Conservation (phyloP, 495 filamentous ascomycete species). For the Letharia lupina region DNA sequence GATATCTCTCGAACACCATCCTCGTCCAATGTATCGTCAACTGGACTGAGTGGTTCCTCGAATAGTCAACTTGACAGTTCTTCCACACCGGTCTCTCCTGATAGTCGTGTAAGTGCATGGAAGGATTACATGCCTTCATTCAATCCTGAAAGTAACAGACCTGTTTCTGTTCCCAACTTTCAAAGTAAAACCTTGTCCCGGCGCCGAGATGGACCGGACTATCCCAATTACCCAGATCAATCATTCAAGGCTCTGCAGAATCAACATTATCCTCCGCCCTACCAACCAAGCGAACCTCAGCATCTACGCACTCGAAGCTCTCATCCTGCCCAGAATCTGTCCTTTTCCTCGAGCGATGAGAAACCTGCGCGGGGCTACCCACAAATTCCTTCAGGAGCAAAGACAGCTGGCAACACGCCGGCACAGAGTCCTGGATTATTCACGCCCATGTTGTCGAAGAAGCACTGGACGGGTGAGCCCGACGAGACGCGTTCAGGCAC, state of each 20-base stretch:
- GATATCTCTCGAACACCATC: slow-evolving; percentile 4
- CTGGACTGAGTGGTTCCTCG: not conserved
- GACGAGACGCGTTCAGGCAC: slow-evolving; percentile 42
- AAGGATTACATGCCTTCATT: slow-evolving; percentile 6
- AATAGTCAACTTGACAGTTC: slow-evolving; percentile 4
- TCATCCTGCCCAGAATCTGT: slow-evolving; percentile 32
- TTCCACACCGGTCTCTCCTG: slow-evolving; percentile 7
- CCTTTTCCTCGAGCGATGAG: slow-evolving; percentile 30
- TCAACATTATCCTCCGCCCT: slow-evolving; percentile 40
- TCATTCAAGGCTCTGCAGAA: slow-evolving; percentile 45
- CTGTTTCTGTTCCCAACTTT: slow-evolving; percentile 24
- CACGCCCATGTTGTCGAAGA: slow-evolving; percentile 31
- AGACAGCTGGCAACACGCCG: slow-evolving; percentile 57
- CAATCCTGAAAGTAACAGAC: slow-evolving; percentile 18
- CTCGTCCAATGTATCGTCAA: not conserved
- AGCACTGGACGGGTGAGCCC: slow-evolving; percentile 35
- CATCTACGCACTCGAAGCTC: slow-evolving; percentile 36
- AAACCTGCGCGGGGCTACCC: slow-evolving; percentile 28
- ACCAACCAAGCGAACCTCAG: slow-evolving; percentile 32
- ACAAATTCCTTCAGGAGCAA: slow-evolving; percentile 30
- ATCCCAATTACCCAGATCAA: slow-evolving; percentile 47
- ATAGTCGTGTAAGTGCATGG: slow-evolving; percentile 8
- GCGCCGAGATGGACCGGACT: slow-evolving; percentile 27
- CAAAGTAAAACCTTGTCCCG: slow-evolving; percentile 8
- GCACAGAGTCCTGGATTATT: slow-evolving; percentile 62